These are phyloP conservation scores for Lachancea dasiensis DNA, from an alignment of 805 yeast genomes.

Conservation along the genomic window DNA sequence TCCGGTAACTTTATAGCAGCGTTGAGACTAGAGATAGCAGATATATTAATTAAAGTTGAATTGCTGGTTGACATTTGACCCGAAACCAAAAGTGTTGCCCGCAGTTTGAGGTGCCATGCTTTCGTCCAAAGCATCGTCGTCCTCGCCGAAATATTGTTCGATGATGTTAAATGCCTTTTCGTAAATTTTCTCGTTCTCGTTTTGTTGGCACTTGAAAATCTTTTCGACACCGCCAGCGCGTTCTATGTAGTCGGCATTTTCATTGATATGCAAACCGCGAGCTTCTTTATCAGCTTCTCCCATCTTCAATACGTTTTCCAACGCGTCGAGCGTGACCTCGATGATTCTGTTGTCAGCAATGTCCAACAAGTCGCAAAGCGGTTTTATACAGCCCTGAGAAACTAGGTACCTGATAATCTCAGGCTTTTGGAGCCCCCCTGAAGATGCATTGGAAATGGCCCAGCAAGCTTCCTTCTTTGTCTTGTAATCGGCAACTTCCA, in stretches of 20 bases:
- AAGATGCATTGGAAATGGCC: slow-evolving; percentile 97
- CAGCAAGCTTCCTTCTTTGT: slow-evolving; percentile 98
- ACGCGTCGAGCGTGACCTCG: slow-evolving; percentile 91
- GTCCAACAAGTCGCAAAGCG: slow-evolving; percentile 84
- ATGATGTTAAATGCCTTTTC: slow-evolving; percentile 85
- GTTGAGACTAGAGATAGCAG: slow-evolving; percentile 2
- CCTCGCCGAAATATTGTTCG: slow-evolving; percentile 85
- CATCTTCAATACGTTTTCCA: slow-evolving; percentile 87
- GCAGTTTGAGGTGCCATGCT: slow-evolving; percentile 69
- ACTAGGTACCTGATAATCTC: slow-evolving; percentile 92
- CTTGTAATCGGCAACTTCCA: slow-evolving; percentile 85
- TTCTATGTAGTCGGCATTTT: slow-evolving; percentile 86
- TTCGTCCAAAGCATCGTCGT: slow-evolving; percentile 67
- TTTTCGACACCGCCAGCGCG: slow-evolving; percentile 99
- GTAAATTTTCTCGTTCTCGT: slow-evolving; percentile 87
- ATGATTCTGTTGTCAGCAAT: slow-evolving; percentile 87
- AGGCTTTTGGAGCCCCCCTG: slow-evolving; percentile 89
- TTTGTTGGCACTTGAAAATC: slow-evolving; percentile 86
- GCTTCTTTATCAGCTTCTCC: slow-evolving; percentile 90
- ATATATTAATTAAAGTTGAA: slow-evolving; percentile 26
- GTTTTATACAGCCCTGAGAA: slow-evolving; percentile 93
- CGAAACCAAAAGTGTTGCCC: slow-evolving; percentile 86
- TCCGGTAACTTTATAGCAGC: slow-evolving; percentile 4
- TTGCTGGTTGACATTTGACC: slow-evolving; percentile 56
- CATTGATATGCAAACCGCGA: slow-evolving; percentile 62